Evolutionary conservation across 1,284 basidiomycete genomes (phyloP).

Genomic region (Ustilago xerochloae): DNA sequence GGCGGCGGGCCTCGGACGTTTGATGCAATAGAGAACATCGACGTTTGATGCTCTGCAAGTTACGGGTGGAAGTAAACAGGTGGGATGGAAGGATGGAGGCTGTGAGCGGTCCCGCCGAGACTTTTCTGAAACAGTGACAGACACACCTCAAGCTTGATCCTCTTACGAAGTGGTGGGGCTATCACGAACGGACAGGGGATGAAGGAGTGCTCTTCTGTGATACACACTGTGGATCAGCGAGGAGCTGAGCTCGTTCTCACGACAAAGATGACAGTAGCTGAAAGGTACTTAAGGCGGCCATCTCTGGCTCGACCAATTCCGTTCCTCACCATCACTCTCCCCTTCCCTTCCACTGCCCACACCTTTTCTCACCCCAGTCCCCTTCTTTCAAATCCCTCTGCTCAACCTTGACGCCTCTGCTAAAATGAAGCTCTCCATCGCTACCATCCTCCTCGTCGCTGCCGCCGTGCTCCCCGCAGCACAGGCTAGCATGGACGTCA

Average conservation of each 20-base stretch:
- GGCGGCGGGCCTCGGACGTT: too few relatives aligned
- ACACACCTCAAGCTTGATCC: too few relatives aligned
- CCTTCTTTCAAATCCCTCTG: not conserved
- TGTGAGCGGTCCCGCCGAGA: too few relatives aligned
- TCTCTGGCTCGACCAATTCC: not conserved
- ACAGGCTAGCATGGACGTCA: slow-evolving; percentile 21
- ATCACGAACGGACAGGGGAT: not conserved
- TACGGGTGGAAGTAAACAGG: not conserved
- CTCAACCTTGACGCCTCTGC: too few relatives aligned
- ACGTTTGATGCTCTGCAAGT: not conserved
- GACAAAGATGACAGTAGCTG: not conserved
- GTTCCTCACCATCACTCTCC: not conserved
- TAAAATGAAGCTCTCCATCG: slow-evolving; percentile 42
- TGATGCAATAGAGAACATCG: not conserved
- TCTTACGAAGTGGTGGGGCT: not conserved
- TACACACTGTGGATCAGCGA: not conserved
- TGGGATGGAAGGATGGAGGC: not conserved
- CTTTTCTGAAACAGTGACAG: too few relatives aligned
- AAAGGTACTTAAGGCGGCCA: slow-evolving; percentile 12
- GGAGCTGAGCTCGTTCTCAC: not conserved
- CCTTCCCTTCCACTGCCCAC: not conserved
- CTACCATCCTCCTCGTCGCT: slow-evolving; percentile 21
- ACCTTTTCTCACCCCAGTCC: not conserved
- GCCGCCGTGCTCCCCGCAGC: slow-evolving; percentile 33
- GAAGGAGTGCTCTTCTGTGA: not conserved